Evolutionary conservation across 1,284 basidiomycete genomes (phyloP).

Genomic region (Tilletia caries): DNA sequence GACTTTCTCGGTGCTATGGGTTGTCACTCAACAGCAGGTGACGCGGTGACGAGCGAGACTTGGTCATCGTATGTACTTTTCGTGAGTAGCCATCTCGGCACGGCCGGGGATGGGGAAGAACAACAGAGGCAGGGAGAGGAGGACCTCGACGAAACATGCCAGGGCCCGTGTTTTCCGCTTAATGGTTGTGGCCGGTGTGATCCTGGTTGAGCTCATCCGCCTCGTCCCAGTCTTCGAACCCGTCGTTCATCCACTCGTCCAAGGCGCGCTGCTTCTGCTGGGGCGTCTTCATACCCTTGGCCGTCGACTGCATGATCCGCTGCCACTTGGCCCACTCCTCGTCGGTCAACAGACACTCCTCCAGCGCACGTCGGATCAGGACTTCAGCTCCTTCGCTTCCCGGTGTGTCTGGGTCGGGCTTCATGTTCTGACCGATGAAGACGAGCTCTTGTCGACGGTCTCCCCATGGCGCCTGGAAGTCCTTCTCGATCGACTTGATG

Average conservation of each 20-base stretch:
- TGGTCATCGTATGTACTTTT: too few relatives aligned
- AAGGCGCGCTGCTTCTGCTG: slow-evolving; percentile 45
- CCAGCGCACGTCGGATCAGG: slow-evolving; percentile 52
- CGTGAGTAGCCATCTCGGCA: too few relatives aligned
- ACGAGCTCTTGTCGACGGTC: slow-evolving; percentile 57
- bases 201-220: slow-evolving; percentile 35
- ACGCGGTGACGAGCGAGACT: too few relatives aligned
- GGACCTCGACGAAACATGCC: too few relatives aligned
- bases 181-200: slow-evolving; percentile 16
- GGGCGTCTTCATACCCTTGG: slow-evolving; percentile 19
- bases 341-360: slow-evolving; percentile 54
- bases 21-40: too few relatives aligned
- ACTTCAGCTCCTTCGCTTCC: slow-evolving; percentile 39
- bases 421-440: slow-evolving; percentile 54
- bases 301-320: slow-evolving; percentile 53
- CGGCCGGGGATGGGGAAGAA: too few relatives aligned
- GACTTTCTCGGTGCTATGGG: too few relatives aligned
- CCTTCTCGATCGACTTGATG: slow-evolving; percentile 53
- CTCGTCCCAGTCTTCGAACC: slow-evolving; percentile 55
- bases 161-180: too few relatives aligned
- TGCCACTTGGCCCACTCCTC: slow-evolving; percentile 56
- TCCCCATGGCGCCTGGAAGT: slow-evolving; percentile 57
- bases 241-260: slow-evolving; percentile 53
- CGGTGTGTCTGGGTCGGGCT: slow-evolving; percentile 5
- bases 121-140: too few relatives aligned